phyloP scores from a whole-genome alignment of 192 early-diverging fungal species.

The Martensiomyces pterosporus region DNA sequence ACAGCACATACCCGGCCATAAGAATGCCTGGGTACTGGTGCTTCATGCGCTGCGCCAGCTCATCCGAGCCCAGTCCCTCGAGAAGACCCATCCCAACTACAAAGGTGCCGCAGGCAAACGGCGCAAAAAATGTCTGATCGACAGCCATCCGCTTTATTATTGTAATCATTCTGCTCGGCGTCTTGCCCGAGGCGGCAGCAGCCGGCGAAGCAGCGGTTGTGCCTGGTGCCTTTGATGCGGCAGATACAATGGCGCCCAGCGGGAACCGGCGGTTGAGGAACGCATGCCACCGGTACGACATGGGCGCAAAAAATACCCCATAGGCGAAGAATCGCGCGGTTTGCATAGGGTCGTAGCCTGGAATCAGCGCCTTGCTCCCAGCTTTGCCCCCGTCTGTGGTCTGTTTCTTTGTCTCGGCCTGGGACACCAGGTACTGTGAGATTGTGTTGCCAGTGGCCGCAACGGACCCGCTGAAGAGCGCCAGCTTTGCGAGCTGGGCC shows the following conservation, averaged over 20 bases:
- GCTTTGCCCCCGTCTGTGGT: neutral
- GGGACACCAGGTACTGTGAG: slow-evolving; percentile 19
- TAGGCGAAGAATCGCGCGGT: slow-evolving; percentile 33
- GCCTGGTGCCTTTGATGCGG: neutral
- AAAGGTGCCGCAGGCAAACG: slow-evolving; percentile 25
- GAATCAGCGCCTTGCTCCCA: neutral
- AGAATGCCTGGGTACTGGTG: slow-evolving; percentile 10
- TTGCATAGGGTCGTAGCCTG: slow-evolving; percentile 14
- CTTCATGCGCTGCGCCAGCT: slow-evolving; percentile 17
- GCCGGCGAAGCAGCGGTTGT: neutral
- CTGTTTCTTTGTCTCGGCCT: neutral
- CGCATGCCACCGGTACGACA: slow-evolving; percentile 28
- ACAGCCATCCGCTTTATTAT: slow-evolving; percentile 31
- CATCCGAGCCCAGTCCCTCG: slow-evolving; percentile 17
- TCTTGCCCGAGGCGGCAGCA: neutral
- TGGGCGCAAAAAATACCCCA: slow-evolving; percentile 19
- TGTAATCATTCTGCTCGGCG: slow-evolving; percentile 2
- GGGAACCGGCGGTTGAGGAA: slow-evolving; percentile 35
- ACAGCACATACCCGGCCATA: slow-evolving; percentile 43
- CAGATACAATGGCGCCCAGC: neutral
- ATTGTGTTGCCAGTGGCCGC: slow-evolving; percentile 28
- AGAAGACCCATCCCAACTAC: slow-evolving; percentile 30
- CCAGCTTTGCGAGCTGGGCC: slow-evolving; percentile 10
- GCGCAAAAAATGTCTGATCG: slow-evolving; percentile 32
- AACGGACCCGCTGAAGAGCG: slow-evolving; percentile 27